These are phyloP conservation scores for Cryphonectria carpinicola DNA, from an alignment of 2,329 filamentous ascomycete genomes.

Conservation along the genomic window DNA sequence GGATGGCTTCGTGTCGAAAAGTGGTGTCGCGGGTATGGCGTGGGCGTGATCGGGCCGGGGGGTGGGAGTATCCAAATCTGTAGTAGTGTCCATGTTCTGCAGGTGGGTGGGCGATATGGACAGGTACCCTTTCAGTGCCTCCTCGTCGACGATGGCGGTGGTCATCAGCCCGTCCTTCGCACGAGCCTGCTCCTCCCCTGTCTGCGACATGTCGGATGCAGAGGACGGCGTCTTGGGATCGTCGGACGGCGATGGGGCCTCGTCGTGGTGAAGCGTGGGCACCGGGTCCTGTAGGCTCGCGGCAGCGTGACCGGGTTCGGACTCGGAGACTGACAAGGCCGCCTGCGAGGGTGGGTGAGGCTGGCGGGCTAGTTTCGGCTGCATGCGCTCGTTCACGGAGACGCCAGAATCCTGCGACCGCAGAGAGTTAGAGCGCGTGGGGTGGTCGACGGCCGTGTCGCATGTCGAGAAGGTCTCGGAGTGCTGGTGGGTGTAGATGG, in stretches of 20 bases:
- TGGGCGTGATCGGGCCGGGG: slow-evolving; percentile 42
- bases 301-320: slow-evolving; percentile 48
- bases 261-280: slow-evolving; percentile 42
- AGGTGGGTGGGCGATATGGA: slow-evolving; percentile 45
- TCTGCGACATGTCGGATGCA: slow-evolving; percentile 51
- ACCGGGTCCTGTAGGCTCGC: slow-evolving; percentile 38
- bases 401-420: slow-evolving; percentile 49
- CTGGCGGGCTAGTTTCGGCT: slow-evolving; percentile 39
- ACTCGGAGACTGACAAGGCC: slow-evolving; percentile 57
- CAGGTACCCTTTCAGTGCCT: slow-evolving; percentile 41
- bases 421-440: slow-evolving; percentile 56
- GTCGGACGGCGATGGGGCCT: slow-evolving; percentile 49
- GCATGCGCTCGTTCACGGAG: slow-evolving; percentile 41
- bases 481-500: slow-evolving; percentile 47
- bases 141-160: slow-evolving; percentile 34
- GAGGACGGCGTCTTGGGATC: slow-evolving; percentile 50
- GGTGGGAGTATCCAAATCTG: slow-evolving; percentile 50
- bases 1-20: slow-evolving; percentile 40
- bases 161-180: slow-evolving; percentile 34
- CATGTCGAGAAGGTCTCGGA: slow-evolving; percentile 35
- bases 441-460: slow-evolving; percentile 36
- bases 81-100: slow-evolving; percentile 39
- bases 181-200: slow-evolving; percentile 37
- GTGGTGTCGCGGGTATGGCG: slow-evolving; percentile 36
- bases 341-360: slow-evolving; percentile 50